Evolutionary conservation across 495 filamentous ascomycete species (phyloP).

Genomic region (Xylaria longipes): DNA sequence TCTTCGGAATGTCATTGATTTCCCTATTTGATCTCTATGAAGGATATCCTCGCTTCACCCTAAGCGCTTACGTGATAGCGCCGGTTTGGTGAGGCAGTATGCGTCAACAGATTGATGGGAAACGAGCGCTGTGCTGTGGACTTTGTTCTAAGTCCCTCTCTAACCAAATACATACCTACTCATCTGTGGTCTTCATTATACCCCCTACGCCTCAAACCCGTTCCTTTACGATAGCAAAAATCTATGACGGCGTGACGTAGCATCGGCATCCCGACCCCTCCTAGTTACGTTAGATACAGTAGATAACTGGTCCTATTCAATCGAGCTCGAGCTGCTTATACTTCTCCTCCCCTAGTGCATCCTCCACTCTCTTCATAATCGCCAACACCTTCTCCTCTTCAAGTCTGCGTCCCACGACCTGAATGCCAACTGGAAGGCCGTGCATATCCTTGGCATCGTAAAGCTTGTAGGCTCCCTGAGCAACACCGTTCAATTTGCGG

Average conservation of each 20-base stretch:
- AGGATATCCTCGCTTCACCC: not conserved
- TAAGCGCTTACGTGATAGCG: not conserved
- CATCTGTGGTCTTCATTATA: not conserved
- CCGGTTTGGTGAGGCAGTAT: not conserved
- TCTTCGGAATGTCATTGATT: not conserved
- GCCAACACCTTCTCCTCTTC: constrained; percentile 93
- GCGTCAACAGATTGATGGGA: not conserved
- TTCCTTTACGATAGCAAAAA: not conserved
- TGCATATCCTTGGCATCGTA: constrained; percentile 87
- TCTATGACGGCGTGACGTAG: not conserved
- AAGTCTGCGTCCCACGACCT: constrained; percentile 82
- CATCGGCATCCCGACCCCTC: not conserved
- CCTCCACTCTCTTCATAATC: constrained; percentile 79
- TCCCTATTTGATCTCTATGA: not conserved
- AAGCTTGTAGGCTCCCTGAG: constrained; percentile 82
- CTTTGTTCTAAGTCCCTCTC: not conserved
- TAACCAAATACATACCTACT: not conserved
- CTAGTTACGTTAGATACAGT: not conserved
- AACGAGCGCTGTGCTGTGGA: not conserved
- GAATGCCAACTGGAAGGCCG: constrained; percentile 84
- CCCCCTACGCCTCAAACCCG: too few relatives aligned
- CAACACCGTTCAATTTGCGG: constrained; percentile 75
- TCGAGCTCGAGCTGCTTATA: constrained; percentile 68
- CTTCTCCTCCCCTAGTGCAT: constrained; percentile 69
- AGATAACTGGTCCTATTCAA: not conserved